Base-by-base conservation (phyloP, 257 asterid genomes). In the Capsicum rhomboideum region DNA sequence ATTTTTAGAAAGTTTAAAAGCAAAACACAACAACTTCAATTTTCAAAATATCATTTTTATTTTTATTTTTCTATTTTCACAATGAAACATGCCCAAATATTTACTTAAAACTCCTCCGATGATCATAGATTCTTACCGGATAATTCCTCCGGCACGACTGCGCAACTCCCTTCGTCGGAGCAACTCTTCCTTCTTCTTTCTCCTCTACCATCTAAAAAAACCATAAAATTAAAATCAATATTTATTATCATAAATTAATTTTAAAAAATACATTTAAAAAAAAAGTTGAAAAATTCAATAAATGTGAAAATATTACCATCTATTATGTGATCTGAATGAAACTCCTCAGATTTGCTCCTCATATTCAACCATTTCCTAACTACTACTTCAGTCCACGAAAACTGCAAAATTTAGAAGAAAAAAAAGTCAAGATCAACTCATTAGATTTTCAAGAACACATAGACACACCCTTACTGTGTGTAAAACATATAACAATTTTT, bases 61-160 rank as follows among this genome's bases (percentile, higher is more conserved):
- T 34, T 34, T 34, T 2, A 34, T 34, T 34, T 34, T 34, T 34
- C 4, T 34, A 34, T 34, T 34, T 34, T 34, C 6, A 2, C 40
- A 5, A 34, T 34, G 40, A 34, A 34, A 34, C 40, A 34, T 34
- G 4, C 4, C 4, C 40, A 34, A 34, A 34, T 5, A 5, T 5
- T 5, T 34, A 34, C 40, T 34, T 34, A 34, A 34, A 82, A 2
- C 4, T 28, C 8, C 21, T 53, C 17, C 9, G 49, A 42, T 71
- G 55, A 31, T 69, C 17, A 52, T 46, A 7, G 11, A 79, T 44
- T 50, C 34, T 58, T 78, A 95, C 99, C 97, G 64, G 99, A 90
- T 66, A 91, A 86, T 72, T 95, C 99, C 84, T 93, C 98, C 13
- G 97, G 98, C 8, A 95, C 97, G 79, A 95, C 97, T 85, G 84